Evolutionary conservation across 345 rosid species (phyloP), one percentile per base, ranked within the genome.

Genomic region (Combretum micranthum): DNA sequence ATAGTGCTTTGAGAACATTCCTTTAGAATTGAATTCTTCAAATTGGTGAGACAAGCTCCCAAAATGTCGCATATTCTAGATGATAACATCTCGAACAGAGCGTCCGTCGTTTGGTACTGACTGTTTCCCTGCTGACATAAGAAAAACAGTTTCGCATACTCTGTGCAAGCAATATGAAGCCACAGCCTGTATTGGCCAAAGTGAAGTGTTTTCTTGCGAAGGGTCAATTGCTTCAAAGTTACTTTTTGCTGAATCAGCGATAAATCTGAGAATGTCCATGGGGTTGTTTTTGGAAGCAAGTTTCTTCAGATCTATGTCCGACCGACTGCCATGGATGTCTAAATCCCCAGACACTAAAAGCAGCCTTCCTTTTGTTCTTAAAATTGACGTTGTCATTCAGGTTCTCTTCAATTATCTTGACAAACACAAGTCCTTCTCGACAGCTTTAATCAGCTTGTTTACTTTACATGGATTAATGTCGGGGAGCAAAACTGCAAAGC

Each of bases 141-240:
- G 74, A 56, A 88, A 69, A 51, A 84, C 64, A 47, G 89, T 81
- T 68, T 74, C 70, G 68, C 84, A 77, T 58, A 84, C 69, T 69
- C 89, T 62, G 46, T 88, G 83, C 96, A 88, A 84, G 68, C 91
- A 86, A 68, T 88, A 74, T 7, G 95, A 88, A 12, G 95, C 93
- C 70, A 83, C 52, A 26, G 70, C 73, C 67, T 73, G 81, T 59
- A 69, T 26, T 9, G 93, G 90, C 98, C 98, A 92, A n/a, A 65
- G 71, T 15, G 86, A 75, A 19, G 39, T 11, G 9, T 7, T 4
- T 1, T 32, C 10, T 7, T 5, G 10, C 39, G 10, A 32, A 1
- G 39, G 3, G 2, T 5, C 26, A 32, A 7, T 5, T 32, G 5
- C 9, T 7, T 5, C 1, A 32, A 32, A 7, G 5, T 7, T 32